Conservation (phyloP, 163 green algal genomes). For the Scenedesmus sp. region DNA sequence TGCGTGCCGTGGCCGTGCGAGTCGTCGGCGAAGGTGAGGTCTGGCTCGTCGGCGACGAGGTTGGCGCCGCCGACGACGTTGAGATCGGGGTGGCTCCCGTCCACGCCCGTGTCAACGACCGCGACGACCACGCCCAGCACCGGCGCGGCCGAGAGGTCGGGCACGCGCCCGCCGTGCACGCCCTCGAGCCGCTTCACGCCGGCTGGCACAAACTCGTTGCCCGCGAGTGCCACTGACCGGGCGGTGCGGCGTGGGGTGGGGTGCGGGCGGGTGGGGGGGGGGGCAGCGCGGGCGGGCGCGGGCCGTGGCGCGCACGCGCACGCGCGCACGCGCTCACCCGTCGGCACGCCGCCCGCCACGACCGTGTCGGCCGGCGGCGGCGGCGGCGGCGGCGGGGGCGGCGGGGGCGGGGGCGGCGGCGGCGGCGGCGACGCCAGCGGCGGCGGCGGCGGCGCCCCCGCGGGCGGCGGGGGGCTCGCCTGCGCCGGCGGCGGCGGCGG, state of each 20-base stretch:
- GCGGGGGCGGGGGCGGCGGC: neutral
- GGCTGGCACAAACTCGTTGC: slow-evolving; percentile 13
- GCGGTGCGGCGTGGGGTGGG: neutral
- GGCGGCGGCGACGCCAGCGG: neutral
- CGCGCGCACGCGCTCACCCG: neutral
- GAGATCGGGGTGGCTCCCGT: slow-evolving; percentile 30
- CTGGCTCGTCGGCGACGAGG: slow-evolving; percentile 20
- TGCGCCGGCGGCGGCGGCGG: neutral
- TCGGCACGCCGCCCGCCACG: neutral
- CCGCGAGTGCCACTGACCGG: neutral
- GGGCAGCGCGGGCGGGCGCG: neutral
- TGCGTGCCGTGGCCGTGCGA: slow-evolving; percentile 37
- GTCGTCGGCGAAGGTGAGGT: slow-evolving; percentile 1
- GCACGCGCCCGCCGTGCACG: neutral
- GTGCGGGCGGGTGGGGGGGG: neutral
- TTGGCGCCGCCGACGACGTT: slow-evolving; percentile 42
- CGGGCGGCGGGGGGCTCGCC: too few relatives aligned
- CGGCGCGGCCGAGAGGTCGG: neutral
- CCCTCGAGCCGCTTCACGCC: slow-evolving; percentile 17
- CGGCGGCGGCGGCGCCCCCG: too few relatives aligned
- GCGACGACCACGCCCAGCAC: slow-evolving; percentile 18
- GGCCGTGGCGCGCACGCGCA: neutral
- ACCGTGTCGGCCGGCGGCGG: neutral
- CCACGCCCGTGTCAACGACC: slow-evolving; percentile 42
- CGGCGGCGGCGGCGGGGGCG: neutral